Percentiles rank a stretch among this genome's conserved stretches.
These are phyloP conservation scores for Urochloa ruziziensis DNA, from an alignment of 176 grass and related monocot species.

Conservation along the genomic window DNA sequence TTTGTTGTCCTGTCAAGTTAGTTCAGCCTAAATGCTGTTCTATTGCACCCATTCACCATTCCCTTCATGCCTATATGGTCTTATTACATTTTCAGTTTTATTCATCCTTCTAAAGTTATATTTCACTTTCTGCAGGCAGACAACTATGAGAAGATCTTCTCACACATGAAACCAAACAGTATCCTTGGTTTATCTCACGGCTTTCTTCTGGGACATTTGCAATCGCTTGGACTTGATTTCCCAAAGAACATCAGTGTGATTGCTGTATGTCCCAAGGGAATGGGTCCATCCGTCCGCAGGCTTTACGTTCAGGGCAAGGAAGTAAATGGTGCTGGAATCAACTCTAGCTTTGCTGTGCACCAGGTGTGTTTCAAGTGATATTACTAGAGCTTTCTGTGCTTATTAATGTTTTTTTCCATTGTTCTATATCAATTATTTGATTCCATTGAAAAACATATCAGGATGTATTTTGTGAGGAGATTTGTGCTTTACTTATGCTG, in stretches of 20 bases:
- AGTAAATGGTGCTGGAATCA: conserved; percentile 84
- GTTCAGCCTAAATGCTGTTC: neutral
- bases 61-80: neutral
- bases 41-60: neutral
- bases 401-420: neutral
- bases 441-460: neutral
- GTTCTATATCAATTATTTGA: neutral
- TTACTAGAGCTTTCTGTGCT: neutral
- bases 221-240: conserved; percentile 71
- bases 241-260: conserved; percentile 82
- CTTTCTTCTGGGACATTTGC: conserved; percentile 80
- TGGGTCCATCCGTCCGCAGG: conserved; percentile 83
- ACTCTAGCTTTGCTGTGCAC: conserved; percentile 89
- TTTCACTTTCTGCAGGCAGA: conserved; percentile 52
- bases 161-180: conserved; percentile 84
- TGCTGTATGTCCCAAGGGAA: conserved; percentile 85
- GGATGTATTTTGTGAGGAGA: neutral
- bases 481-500: neutral
- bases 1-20: too few species aligned
- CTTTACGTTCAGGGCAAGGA: conserved; percentile 91
- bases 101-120: neutral
- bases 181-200: conserved; percentile 84
- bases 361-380: conserved; percentile 52
- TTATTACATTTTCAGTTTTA: neutral
- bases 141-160: conserved; percentile 87